These are phyloP conservation scores for Phytophthora ramorum DNA, from an alignment of 352 stramenopile species.

Conservation along the genomic window DNA sequence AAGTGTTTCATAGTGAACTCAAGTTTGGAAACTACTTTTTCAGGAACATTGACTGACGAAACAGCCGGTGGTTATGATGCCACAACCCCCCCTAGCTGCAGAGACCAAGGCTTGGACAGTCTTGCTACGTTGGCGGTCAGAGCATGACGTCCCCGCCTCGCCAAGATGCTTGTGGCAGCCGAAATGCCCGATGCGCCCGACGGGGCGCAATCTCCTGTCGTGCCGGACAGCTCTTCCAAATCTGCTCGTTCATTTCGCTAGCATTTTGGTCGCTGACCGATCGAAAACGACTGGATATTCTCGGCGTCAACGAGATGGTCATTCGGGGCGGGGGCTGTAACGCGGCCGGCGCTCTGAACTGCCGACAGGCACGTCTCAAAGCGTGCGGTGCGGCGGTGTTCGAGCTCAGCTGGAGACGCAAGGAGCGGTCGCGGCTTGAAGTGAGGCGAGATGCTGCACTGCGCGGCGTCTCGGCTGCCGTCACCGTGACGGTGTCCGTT, in stretches of 20 bases:
- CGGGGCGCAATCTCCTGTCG: slow-evolving; percentile 9
- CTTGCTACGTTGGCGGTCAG: slow-evolving; percentile 25
- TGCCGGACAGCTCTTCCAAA: slow-evolving; percentile 31
- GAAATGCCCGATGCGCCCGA: neutral
- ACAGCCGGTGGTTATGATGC: slow-evolving; percentile 21
- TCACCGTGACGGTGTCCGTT: neutral
- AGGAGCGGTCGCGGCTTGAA: neutral
- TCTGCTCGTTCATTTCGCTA: slow-evolving; percentile 17
- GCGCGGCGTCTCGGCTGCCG: neutral
- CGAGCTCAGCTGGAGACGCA: too few species aligned
- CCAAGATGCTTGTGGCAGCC: slow-evolving; percentile 16
- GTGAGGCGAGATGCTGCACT: neutral
- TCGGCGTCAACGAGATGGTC: slow-evolving; percentile 17
- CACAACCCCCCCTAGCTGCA: slow-evolving; percentile 8
- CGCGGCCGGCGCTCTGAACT: neutral
- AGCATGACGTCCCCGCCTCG: slow-evolving; percentile 22
- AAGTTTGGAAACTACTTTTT: neutral
- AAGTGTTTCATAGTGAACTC: slow-evolving; percentile 3
- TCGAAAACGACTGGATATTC: slow-evolving; percentile 39
- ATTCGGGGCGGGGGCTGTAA: slow-evolving; percentile 16
- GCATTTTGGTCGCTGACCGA: slow-evolving; percentile 30
- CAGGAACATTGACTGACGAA: slow-evolving; percentile 1
- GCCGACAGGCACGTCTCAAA: neutral
- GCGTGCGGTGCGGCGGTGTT: neutral
- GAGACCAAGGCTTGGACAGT: slow-evolving; percentile 23